Conservation (phyloP, 2,329 filamentous ascomycete species). For the Penicillium sp. region DNA sequence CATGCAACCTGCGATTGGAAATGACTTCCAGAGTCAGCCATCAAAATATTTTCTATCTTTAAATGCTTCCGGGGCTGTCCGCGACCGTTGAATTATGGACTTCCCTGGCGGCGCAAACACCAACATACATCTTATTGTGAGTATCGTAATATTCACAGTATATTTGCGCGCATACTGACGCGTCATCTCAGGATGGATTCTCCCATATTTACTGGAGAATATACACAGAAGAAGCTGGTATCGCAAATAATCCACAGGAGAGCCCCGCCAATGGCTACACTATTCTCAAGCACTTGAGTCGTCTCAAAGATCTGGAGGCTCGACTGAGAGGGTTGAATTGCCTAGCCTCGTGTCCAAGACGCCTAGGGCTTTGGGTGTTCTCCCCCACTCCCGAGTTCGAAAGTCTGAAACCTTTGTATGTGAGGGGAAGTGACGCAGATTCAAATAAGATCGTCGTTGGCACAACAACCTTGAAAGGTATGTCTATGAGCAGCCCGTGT, state of each 20-base stretch:
- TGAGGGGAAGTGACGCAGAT: conserved; percentile 23
- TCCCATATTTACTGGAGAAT: conserved; percentile 44
- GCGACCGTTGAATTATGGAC: conserved; percentile 38
- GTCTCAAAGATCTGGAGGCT: conserved; percentile 39
- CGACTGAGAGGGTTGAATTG: conserved; percentile 35
- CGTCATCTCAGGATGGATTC: conserved; percentile 37
- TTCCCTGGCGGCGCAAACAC: conserved; percentile 43
- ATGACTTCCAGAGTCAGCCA: conserved; percentile 30
- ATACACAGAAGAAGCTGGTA: conserved; percentile 37
- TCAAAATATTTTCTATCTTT: conserved; percentile 25
- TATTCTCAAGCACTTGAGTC: conserved; percentile 37
- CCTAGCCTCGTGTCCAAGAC: conserved; percentile 38
- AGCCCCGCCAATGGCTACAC: conserved; percentile 36
- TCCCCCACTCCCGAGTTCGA: conserved; percentile 39
- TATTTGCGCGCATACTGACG: conserved; percentile 18
- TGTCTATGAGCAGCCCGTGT: neutral
- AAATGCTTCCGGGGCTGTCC: conserved; percentile 26
- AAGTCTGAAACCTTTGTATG: conserved; percentile 28
- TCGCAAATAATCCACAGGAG: conserved; percentile 28
- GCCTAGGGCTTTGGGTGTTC: conserved; percentile 41
- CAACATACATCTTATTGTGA: conserved; percentile 42
- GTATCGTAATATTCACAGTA: conserved; percentile 14
- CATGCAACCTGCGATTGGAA: conserved; percentile 24
- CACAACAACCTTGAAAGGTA: conserved; percentile 34
- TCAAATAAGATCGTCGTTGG: conserved; percentile 31